Base-by-base conservation (phyloP, 2,329 filamentous ascomycete genomes). In the Anthostomella pinea region DNA sequence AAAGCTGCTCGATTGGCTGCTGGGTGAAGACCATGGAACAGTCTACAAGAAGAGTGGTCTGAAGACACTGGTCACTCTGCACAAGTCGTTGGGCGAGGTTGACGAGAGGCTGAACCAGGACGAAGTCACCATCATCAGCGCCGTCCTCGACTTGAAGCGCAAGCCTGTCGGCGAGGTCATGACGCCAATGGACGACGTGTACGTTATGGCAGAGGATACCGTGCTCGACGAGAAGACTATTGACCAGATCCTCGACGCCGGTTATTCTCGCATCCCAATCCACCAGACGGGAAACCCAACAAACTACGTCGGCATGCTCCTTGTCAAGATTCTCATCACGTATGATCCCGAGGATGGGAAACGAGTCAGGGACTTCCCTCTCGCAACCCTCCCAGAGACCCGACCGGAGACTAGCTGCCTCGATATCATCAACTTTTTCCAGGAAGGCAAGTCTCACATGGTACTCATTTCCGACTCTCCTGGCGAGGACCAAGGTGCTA, bases 341-440 rank as follows among this genome's bases (percentile, higher is more conserved):
- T 98, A 98, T 60, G 93, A 98, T 49, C 93, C 93, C 0, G 93
- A 98, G 62, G 93, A 98, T 57, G 79, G 77, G 57, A 87, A 85
- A 56, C 80, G 80, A 14, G 93, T 98, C 22, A 78, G 84, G 43
- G 91, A 97, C 44, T 96, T 98, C 58, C 83, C 89, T 6, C 73
- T 98, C 33, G 93, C 93, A 10, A 96, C 93, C 1, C 78, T 98
- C 6, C 93, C 94, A 2, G 93, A 98, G 63, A 98, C 93, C 0
- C 80, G 87, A 8, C 88, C 93, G 0, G 88, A 96, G 59, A 98
- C 93, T 0, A 96, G 90, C 67, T 98, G 93, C 60, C 68, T 98
- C 38, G 93, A 98, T 62, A 97, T 98, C 55, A 88, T 98, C 67
- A 98, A 98, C 68, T 98, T 96, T 65, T 98, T 98, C 70, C 93